Base-by-base conservation (phyloP, 768 basidiomycete species). In the Chalciporus piperatus region DNA sequence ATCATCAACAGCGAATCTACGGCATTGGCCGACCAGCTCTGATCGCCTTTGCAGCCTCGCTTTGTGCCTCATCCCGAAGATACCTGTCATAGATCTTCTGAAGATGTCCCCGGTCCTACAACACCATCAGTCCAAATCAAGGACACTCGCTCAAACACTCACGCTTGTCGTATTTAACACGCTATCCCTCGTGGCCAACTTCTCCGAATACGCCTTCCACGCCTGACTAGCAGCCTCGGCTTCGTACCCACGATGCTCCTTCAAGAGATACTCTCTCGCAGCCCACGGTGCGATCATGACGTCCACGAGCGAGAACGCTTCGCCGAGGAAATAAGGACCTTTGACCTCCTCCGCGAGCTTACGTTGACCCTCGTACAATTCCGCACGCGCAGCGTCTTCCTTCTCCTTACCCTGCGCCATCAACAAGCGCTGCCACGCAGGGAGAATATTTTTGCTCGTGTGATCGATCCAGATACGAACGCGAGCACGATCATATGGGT, bases 401-500 rank as follows among this genome's bases (percentile, higher is more conserved):
- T 69, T 70, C 30, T 73, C 73, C 12, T 60, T 47, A 1, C 68
- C 74, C 54, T 72, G 70, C 20, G 67, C 64, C 62, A 66, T 62
- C 52, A 81, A 47, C 37, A 81, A 68, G 17, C 81, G 77, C 56
- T 80, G 74, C 68, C 72, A 78, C 0, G 71, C 68, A 0, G 83
- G 83, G 1, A 84, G 51, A 60, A 83, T 69, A 41, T 66, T 65
- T 71, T 84, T 85, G 22, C 65, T 61, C 51, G 82, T 65, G 56
- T 80, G 74, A 61, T 85, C 81, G 41, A 83, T 67, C 80, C 80
- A 81, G 53, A 85, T 74, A 32, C 82, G 77, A 2, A 72, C 75
- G 46, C 72, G 64, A 0, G 80, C 82, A n/a, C 77, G 75, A 6
- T 73, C 72, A 47, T 70, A 71, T 2, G 84, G 77, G 54, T 84